These are phyloP conservation scores for Coemansia sp. DNA, from an alignment of 192 early-diverging fungal species.

Conservation along the genomic window DNA sequence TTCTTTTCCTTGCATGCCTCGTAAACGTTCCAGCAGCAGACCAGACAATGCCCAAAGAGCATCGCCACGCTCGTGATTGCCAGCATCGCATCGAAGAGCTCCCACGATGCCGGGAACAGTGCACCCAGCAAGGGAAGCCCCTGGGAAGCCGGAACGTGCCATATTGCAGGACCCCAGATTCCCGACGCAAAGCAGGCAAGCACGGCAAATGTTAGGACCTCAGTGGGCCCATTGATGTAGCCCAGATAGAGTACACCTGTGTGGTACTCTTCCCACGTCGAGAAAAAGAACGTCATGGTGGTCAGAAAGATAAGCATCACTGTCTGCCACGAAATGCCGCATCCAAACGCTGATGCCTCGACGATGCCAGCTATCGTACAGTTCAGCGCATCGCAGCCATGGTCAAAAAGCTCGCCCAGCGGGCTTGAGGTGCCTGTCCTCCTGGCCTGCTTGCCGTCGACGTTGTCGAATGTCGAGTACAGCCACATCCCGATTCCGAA, in stretches of 20 bases:
- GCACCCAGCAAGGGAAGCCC: conserved; percentile 40
- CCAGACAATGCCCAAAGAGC: conserved; percentile 44
- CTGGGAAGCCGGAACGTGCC: conserved; percentile 39
- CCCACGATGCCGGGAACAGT: conserved; percentile 47
- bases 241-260: conserved; percentile 83
- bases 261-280: conserved; percentile 90
- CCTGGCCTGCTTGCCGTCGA: conserved; percentile 84
- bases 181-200: conserved; percentile 69
- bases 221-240: conserved; percentile 83
- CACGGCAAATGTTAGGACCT: conserved; percentile 75
- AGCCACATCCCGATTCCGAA: conserved; percentile 80
- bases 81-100: conserved; percentile 42
- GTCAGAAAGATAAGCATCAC: conserved; percentile 64
- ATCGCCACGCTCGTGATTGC: conserved; percentile 29
- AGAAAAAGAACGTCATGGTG: conserved; percentile 77
- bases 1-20: conserved; percentile 58
- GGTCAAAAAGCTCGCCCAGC: conserved; percentile 83
- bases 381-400: conserved; percentile 86
- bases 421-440: conserved; percentile 75
- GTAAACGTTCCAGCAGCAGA: conserved; percentile 54
- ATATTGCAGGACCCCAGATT: conserved; percentile 59
- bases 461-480: conserved; percentile 88
- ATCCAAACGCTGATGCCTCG: conserved; percentile 70
- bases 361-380: conserved; percentile 74
- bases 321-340: conserved; percentile 69